phyloP scores from a whole-genome alignment of 371 early-diverging fungal species.

The Zychaea mexicana region DNA sequence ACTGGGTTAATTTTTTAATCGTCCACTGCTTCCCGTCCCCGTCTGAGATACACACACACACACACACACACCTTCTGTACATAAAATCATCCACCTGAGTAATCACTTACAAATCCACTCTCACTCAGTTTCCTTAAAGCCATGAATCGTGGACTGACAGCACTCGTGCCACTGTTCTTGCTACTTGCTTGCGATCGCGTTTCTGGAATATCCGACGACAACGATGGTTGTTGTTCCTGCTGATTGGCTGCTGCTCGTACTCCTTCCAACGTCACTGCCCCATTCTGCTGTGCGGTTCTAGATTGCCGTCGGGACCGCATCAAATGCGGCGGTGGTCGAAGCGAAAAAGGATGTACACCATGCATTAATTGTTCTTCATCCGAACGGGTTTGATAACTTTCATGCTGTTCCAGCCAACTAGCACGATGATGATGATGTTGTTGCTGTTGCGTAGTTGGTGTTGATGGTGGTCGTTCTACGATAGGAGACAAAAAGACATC shows the following conservation, averaged over 20 bases:
- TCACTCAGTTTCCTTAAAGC: constrained; percentile 40
- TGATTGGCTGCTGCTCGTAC: not conserved
- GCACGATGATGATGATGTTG: not conserved
- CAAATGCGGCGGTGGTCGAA: constrained; percentile 44
- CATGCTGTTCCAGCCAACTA: constrained; percentile 2
- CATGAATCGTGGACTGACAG: constrained; percentile 51
- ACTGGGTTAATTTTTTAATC: no score
- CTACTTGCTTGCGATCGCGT: constrained; percentile 8
- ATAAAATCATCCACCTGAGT: not conserved
- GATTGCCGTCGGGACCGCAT: constrained; percentile 30
- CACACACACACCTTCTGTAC: not conserved
- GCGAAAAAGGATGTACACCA: constrained; percentile 22
- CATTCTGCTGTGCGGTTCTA: constrained; percentile 19
- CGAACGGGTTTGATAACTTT: constrained; percentile 14
- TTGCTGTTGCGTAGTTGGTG: no score
- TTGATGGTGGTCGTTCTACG: constrained; percentile 14
- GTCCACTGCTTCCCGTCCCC: no score
- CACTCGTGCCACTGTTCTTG: constrained; percentile 30
- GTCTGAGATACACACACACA: no score
- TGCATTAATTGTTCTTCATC: constrained; percentile 7
- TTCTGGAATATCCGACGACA: not conserved
- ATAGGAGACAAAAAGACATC: constrained; percentile 24
- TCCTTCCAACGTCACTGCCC: no score
- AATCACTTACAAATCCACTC: constrained; percentile 25
- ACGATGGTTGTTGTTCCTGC: constrained; percentile 1